Evolutionary conservation across 2,329 filamentous ascomycete species (phyloP).

Genomic region (Zymoseptoria ardabiliae): DNA sequence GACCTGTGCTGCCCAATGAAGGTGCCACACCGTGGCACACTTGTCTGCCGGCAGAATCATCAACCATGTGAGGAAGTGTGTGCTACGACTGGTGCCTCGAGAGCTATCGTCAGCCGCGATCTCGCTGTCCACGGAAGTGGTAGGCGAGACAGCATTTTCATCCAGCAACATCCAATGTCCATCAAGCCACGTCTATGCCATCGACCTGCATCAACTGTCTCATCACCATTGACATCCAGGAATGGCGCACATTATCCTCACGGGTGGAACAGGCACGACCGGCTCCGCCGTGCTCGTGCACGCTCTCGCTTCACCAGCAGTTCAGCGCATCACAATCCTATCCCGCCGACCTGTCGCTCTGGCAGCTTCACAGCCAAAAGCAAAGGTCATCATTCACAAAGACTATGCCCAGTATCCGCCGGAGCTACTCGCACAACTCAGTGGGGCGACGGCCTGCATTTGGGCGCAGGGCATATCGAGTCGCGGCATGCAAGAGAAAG

Average conservation of each 20-base stretch:
- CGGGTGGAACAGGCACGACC: slow-evolving; percentile 38
- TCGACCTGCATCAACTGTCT: background rate
- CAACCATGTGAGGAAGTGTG: background rate
- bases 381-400: slow-evolving; percentile 59
- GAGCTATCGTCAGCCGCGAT: background rate
- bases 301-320: slow-evolving; percentile 34
- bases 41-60: background rate
- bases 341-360: slow-evolving; percentile 58
- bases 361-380: slow-evolving; percentile 53
- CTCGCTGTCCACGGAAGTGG: background rate
- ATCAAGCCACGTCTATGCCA: background rate
- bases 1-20: background rate
- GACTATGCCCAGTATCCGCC: slow-evolving; percentile 58
- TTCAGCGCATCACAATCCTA: slow-evolving; percentile 62
- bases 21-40: background rate
- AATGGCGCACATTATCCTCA: slow-evolving; percentile 37
- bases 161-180: background rate
- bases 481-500: slow-evolving; percentile 29
- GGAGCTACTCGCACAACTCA: slow-evolving; percentile 51
- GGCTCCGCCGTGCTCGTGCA: slow-evolving; percentile 34
- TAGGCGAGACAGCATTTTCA: too few relatives aligned
- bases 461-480: slow-evolving; percentile 61
- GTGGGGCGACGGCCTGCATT: slow-evolving; percentile 60
- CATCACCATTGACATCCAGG: background rate
- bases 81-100: background rate